Base-by-base conservation (phyloP, 768 basidiomycete species). In the Rhodocollybia butyracea region DNA sequence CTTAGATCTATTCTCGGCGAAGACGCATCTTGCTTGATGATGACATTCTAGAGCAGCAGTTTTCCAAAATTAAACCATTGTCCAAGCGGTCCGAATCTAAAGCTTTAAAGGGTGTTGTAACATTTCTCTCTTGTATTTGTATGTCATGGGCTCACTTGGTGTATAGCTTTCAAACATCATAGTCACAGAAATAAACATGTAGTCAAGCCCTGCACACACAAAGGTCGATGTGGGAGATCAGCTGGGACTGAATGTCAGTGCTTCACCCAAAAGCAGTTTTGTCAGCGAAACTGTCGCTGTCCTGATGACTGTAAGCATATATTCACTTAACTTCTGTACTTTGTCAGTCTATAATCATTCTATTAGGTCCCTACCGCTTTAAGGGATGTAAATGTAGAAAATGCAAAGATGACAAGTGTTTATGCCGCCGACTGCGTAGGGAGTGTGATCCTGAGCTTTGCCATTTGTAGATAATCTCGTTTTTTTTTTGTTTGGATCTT, bases 391-490 rank as follows among this genome's bases (percentile, higher is more conserved):
- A 22, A 21, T 24, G n/a, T 32, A 63, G 60, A 30, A 51, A 57
- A 2, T 71, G 64, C 55, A 65, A 63, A 38, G 27, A 22, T 10
- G 5, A 4, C 15, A 7, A 1, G 38, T 84, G 82, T 59, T 34
- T 61, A 1, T 85, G 84, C 64, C 50, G 31, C 1, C 47, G 34
- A 5, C 24, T 61, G 0, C 39, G 26, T 0, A 69, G 78, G 46
- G 83, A 85, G 62, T 85, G 84, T 57, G 73, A 79, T 56, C 82
- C 83, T 17, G 80, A 80, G 10, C 51, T 78, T 4, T 85, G 84
- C 59, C 0, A 60, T 43, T 1, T 83, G 81, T 58, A 67, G 73
- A 76, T 76, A 51, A 60, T 68, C 63, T 51, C 19, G 58, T 46
- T 38, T 22, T 38, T 2, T 57, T 55, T n/a, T 46, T 19, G 22